Percentiles rank a stretch among this genome's conserved stretches.
Conservation (phyloP, 1,284 basidiomycete species). For the Papiliotrema flavescens region DNA sequence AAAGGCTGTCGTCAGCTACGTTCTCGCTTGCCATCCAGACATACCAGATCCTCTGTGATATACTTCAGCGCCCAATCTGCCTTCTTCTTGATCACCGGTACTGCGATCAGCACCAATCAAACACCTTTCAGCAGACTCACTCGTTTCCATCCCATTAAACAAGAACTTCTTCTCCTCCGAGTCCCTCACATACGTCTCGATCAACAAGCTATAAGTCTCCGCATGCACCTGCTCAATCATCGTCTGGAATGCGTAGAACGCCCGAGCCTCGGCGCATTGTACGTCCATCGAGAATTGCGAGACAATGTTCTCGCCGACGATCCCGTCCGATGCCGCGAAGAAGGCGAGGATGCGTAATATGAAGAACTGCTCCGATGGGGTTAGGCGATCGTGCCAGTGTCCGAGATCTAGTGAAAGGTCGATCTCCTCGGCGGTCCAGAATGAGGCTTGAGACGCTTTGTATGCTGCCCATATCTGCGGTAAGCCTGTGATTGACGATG, state of each 20-base stretch:
- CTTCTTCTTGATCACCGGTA: slow-evolving; percentile 72
- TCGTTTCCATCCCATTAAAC: slow-evolving; percentile 56
- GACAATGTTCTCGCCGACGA: slow-evolving; percentile 89
- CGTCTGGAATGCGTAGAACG: slow-evolving; percentile 96
- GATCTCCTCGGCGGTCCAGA: slow-evolving; percentile 96
- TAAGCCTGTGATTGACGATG: not conserved
- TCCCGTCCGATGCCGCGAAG: slow-evolving; percentile 93
- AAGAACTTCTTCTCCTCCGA: slow-evolving; percentile 53
- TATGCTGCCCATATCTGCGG: slow-evolving; percentile 88
- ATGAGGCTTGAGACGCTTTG: slow-evolving; percentile 60
- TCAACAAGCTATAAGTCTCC: slow-evolving; percentile 58
- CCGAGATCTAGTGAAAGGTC: slow-evolving; percentile 83
- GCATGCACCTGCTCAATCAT: slow-evolving; percentile 77
- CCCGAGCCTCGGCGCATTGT: slow-evolving; percentile 87
- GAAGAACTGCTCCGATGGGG: slow-evolving; percentile 86
- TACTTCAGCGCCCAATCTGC: slow-evolving; percentile 88
- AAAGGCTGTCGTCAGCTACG: slow-evolving; percentile 57
- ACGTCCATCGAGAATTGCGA: slow-evolving; percentile 94
- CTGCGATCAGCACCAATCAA: slow-evolving; percentile 19
- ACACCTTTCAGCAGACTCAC: slow-evolving; percentile 23
- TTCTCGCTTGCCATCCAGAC: slow-evolving; percentile 1
- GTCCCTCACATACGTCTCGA: slow-evolving; percentile 58
- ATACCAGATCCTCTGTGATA: slow-evolving; percentile 67
- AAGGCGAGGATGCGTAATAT: slow-evolving; percentile 91
- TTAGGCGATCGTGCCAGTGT: slow-evolving; percentile 86